Base-by-base conservation (phyloP, 2,329 filamentous ascomycete genomes). In the Diaporthe velutina region DNA sequence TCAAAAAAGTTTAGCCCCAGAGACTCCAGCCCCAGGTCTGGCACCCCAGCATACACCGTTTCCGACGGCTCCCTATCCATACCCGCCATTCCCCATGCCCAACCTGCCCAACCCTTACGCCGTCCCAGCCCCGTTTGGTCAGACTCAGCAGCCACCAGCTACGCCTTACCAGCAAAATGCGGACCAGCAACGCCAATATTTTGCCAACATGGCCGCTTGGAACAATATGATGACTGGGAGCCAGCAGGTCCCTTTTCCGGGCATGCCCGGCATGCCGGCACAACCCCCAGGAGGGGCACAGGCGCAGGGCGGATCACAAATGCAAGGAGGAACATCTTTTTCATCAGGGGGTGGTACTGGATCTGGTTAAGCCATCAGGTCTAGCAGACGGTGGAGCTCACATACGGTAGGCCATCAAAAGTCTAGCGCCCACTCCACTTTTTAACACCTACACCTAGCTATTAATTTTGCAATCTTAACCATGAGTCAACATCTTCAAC, bases 151-250 rank as follows among this genome's bases (percentile, higher is more conserved):
- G 35, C 35, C 57, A 35, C 57, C 40, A 17, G 35, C 57, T 2
- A 17, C 57, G 22, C 22, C 57, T 3, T 60, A 60, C 35, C 57
- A 60, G 57, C 35, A 40, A 1, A 15, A 12, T 1, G 57, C 57
- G 0, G 35, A 60, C 2, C 57, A 60, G 4, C 57, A 60, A 17
- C 57, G 57, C 22, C 57, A 60, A 30, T 42, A 10, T 1, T 19
- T 60, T 22, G 55, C 25, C n/a, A 60, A 17, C 15, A 40, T 60
- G 57, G 57, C 57, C n/a, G 57, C 35, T 28, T 60, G 57, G 57
- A 60, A 60, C 8, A 60, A 40, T 6, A 60, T 60, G 57, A 10
- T 60, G n/a, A 2, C 57, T 2, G 35, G 35, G 12, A 35, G 35
- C 9, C 57, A 60, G 35, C 57, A 19, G 57, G 57, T 42, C 2